phyloP scores from a whole-genome alignment of 305 asterid species.

The Rubia occidens region DNA sequence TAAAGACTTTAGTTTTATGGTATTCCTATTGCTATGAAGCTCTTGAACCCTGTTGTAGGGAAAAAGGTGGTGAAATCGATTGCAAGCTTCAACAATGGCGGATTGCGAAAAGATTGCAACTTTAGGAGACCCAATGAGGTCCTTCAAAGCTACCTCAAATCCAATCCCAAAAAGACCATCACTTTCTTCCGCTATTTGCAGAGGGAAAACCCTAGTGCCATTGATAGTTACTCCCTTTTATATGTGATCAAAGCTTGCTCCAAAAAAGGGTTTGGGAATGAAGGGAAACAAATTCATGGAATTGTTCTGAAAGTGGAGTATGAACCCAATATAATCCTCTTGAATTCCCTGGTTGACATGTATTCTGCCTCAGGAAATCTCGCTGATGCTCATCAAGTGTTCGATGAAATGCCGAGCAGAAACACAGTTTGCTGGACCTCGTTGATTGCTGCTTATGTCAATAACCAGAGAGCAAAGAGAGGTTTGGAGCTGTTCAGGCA shows the following conservation, averaged over 20 bases:
- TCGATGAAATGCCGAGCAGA: slow-evolving; percentile 34
- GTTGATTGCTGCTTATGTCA: slow-evolving; percentile 37
- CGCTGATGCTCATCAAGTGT: slow-evolving; percentile 36
- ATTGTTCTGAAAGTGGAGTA: slow-evolving; percentile 21
- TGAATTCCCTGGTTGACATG: slow-evolving; percentile 36
- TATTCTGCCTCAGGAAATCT: slow-evolving; percentile 35
- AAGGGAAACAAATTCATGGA: slow-evolving; percentile 24
- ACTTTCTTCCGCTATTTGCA: slow-evolving; percentile 19
- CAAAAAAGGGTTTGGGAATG: slow-evolving; percentile 14
- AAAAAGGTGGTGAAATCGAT: slow-evolving; percentile 11
- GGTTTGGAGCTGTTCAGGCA: slow-evolving; percentile 31
- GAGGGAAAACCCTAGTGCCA: slow-evolving; percentile 18
- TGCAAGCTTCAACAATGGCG: slow-evolving; percentile 1
- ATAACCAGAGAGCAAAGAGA: slow-evolving; percentile 26
- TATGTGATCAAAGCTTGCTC: slow-evolving; percentile 27
- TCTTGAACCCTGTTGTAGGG: slow-evolving; percentile 10
- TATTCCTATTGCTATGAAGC: slow-evolving; percentile 5
- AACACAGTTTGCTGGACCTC: slow-evolving; percentile 52
- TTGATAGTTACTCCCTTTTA: slow-evolving; percentile 31
- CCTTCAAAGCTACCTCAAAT: slow-evolving; percentile 19
- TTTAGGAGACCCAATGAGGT: slow-evolving; percentile 19
- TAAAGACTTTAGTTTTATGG: not conserved
- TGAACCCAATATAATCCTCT: slow-evolving; percentile 15
- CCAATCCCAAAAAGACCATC: slow-evolving; percentile 23
- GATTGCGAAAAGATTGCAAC: slow-evolving; percentile 4